phyloP scores from a whole-genome alignment of 495 filamentous ascomycete species.

The Acidiella bohemica region DNA sequence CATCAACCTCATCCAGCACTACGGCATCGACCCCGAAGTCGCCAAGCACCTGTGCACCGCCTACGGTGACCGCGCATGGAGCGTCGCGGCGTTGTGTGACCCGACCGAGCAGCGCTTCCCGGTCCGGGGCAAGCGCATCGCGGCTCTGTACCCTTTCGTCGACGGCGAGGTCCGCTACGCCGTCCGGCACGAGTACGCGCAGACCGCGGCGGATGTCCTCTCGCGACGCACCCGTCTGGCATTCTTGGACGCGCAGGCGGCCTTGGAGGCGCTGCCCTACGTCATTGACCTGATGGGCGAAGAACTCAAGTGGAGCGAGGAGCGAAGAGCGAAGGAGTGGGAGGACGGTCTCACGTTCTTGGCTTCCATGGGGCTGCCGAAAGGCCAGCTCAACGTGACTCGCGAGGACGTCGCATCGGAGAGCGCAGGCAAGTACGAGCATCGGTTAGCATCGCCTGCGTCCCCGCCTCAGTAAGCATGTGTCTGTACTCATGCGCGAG shows the following conservation, averaged over 20 bases:
- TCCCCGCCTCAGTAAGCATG: no score
- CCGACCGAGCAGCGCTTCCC: conserved; percentile 80
- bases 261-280: conserved; percentile 72
- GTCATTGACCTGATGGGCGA: conserved; percentile 90
- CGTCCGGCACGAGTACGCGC: conserved; percentile 80
- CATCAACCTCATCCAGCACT: conserved; percentile 97
- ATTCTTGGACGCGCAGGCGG: conserved; percentile 94
- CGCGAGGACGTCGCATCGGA: conserved; percentile 68
- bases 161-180: conserved; percentile 92
- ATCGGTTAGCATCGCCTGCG: no score
- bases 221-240: conserved; percentile 77
- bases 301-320: conserved; percentile 70
- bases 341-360: conserved; percentile 64
- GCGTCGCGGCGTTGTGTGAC: conserved; percentile 70
- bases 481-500: no score
- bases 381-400: conserved; percentile 54
- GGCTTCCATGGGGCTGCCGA: conserved; percentile 74
- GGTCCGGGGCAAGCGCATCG: conserved; percentile 70
- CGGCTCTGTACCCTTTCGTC: conserved; percentile 76
- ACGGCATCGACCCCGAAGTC: conserved; percentile 87
- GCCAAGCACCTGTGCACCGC: conserved; percentile 79
- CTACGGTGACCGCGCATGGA: conserved; percentile 94
- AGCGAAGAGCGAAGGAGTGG: conserved; percentile 73
- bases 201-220: conserved; percentile 84
- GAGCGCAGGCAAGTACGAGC: conserved; percentile 36